Conservation (phyloP, 768 basidiomycete genomes). For the Rhodotorula babjevae region DNA sequence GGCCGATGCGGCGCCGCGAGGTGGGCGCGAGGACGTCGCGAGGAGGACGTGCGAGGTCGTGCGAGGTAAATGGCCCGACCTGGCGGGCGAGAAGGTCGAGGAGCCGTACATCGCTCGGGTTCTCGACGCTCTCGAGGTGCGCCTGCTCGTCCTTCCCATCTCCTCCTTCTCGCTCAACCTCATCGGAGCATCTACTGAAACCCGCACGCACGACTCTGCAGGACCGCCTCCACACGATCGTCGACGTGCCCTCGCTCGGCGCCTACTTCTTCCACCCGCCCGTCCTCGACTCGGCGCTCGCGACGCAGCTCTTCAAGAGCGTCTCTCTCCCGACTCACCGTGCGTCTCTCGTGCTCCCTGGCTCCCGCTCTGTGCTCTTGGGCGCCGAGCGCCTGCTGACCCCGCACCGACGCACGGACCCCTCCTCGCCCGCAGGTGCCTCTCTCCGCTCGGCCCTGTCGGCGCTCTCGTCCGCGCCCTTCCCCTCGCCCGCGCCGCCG, state of each 20-base stretch:
- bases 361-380: not conserved
- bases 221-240: constrained; percentile 66
- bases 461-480: not conserved
- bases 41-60: constrained; percentile 2
- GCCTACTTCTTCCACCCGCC: constrained; percentile 77
- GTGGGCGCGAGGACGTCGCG: constrained; percentile 14
- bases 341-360: not conserved
- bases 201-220: constrained; percentile 42
- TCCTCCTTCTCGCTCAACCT: not conserved
- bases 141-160: not conserved
- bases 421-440: not conserved
- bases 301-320: constrained; percentile 54
- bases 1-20: constrained; percentile 20
- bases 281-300: constrained; percentile 56
- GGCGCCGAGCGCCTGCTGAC: not conserved
- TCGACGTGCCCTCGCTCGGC: constrained; percentile 64
- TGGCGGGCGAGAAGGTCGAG: constrained; percentile 40
- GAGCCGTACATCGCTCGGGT: constrained; percentile 60
- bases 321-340: constrained; percentile 22
- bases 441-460: not conserved
- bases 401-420: not conserved
- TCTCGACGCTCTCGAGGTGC: constrained; percentile 61
- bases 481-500: not conserved
- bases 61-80: constrained; percentile 43
- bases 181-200: too few relatives aligned